Percentiles rank a stretch among this genome's conserved stretches.
phyloP scores from a whole-genome alignment of 164 flowering plant genomes.

The Buxus sempervirens region DNA sequence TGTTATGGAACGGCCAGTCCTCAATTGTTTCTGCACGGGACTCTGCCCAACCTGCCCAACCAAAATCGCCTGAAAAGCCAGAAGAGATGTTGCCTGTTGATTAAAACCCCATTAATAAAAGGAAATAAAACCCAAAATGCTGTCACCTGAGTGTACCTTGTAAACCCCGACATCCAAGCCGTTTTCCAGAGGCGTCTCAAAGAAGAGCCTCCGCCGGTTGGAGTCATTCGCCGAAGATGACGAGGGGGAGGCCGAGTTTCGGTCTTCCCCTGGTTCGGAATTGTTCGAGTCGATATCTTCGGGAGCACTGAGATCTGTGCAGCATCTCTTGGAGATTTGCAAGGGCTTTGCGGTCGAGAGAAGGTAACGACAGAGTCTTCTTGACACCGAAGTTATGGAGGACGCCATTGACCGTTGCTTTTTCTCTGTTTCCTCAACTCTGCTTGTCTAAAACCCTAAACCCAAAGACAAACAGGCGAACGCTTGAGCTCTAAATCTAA shows the following conservation, averaged over 20 bases:
- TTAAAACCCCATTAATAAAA: constrained; percentile 4
- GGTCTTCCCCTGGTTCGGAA: constrained; percentile 22
- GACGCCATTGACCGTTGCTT: constrained; percentile 14
- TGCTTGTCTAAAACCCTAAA: constrained; percentile 1
- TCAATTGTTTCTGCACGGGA: constrained; percentile 77
- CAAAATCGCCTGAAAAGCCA: constrained; percentile 62
- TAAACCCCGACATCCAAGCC: constrained; percentile 78
- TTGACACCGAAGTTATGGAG: constrained; percentile 21
- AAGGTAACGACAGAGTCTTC: constrained; percentile 38
- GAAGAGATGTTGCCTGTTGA: not conserved
- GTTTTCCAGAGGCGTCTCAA: constrained; percentile 50
- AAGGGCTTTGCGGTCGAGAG: constrained; percentile 25
- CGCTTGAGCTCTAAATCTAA: too few species aligned
- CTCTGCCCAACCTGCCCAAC: constrained; percentile 84
- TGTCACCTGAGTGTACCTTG: constrained; percentile 40
- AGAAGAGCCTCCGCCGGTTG: constrained; percentile 8
- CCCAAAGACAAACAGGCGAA: too few species aligned
- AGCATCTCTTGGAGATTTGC: constrained; percentile 25
- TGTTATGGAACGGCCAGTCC: constrained; percentile 60
- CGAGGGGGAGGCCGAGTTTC: constrained; percentile 1
- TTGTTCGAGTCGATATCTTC: constrained; percentile 15
- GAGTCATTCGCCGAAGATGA: constrained; percentile 7
- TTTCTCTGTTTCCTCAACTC: not conserved
- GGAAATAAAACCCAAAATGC: not conserved
- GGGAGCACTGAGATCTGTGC: constrained; percentile 11